A percentile compares a stretch with the other conserved stretches of the same genome.
These are phyloP conservation scores for Strobilomyces dryophilus DNA, from an alignment of 768 basidiomycete species.

Conservation along the genomic window DNA sequence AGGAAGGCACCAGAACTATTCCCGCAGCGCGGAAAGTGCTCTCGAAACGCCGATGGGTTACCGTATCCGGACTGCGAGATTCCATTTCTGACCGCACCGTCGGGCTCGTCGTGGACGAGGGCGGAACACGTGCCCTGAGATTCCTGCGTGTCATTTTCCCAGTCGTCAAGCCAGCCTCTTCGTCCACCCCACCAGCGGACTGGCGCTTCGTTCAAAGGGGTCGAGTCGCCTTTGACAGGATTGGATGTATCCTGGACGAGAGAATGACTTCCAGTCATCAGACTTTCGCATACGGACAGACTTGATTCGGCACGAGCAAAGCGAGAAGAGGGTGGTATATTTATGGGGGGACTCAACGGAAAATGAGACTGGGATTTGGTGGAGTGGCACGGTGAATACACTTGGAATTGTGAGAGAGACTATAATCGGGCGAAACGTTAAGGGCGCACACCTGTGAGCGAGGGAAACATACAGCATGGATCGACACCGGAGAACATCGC, in stretches of 20 bases:
- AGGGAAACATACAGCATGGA: slow-evolving; percentile 10
- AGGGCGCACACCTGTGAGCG: not conserved
- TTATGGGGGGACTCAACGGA: slow-evolving; percentile 3
- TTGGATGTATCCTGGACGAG: not conserved
- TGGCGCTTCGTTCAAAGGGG: slow-evolving; percentile 17
- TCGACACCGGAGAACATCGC: slow-evolving; percentile 9
- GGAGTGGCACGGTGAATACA: slow-evolving; percentile 3
- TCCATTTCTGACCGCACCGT: not conserved
- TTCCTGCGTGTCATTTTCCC: slow-evolving; percentile 7
- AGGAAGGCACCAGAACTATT: slow-evolving; percentile 8
- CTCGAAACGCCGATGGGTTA: not conserved
- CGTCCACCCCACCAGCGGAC: slow-evolving; percentile 20
- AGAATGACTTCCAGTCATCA: not conserved
- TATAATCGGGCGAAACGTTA: not conserved
- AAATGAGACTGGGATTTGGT: slow-evolving; percentile 5
- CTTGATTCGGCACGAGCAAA: slow-evolving; percentile 7
- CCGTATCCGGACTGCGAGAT: not conserved
- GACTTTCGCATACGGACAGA: not conserved
- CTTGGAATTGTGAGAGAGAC: slow-evolving; percentile 8
- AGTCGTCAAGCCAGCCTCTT: slow-evolving; percentile 17
- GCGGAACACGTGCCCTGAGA: not conserved
- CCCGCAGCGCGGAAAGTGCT: slow-evolving; percentile 1
- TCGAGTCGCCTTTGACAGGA: slow-evolving; percentile 1
- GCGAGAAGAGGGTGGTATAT: slow-evolving; percentile 1
- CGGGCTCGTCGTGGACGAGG: not conserved